phyloP scores from a whole-genome alignment of 176 grass and related monocot genomes.

The Lolium perenne region DNA sequence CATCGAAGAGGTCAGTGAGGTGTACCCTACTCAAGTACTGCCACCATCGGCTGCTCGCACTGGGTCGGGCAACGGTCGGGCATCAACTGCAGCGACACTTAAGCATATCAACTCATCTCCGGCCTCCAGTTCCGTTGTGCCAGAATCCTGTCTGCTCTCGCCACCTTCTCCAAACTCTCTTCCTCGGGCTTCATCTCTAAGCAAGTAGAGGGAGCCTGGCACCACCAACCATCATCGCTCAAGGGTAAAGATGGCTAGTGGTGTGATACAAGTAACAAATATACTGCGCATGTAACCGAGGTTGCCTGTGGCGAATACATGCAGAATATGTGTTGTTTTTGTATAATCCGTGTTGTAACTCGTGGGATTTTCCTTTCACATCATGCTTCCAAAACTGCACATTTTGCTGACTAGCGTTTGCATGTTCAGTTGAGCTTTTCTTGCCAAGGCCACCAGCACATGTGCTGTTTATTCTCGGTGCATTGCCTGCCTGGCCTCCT shows the following conservation, averaged over 20 bases:
- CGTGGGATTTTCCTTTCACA: constrained; percentile 34
- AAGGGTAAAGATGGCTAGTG: constrained; percentile 32
- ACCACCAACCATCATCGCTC: constrained; percentile 6
- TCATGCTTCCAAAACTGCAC: background rate
- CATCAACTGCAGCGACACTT: constrained; percentile 42
- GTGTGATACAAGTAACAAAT: constrained; percentile 34
- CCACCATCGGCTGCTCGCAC: constrained; percentile 36
- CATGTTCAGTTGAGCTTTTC: background rate
- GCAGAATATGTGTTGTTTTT: constrained; percentile 32
- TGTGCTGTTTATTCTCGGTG: background rate
- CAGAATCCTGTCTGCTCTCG: constrained; percentile 56
- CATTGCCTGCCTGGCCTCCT: background rate
- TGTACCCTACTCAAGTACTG: constrained; percentile 75
- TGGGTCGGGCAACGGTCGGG: background rate
- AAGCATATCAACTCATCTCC: constrained; percentile 43
- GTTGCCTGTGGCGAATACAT: constrained; percentile 23
- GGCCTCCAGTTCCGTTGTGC: constrained; percentile 43
- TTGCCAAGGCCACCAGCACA: background rate
- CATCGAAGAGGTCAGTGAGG: constrained; percentile 93
- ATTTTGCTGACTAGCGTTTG: background rate
- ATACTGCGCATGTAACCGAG: constrained; percentile 31
- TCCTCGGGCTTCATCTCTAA: constrained; percentile 25
- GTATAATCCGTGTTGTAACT: constrained; percentile 42
- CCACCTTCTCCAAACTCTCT: constrained; percentile 49
- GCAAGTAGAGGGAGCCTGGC: constrained; percentile 21